Conservation (phyloP, 305 asterid genomes). For the Fraxinus sp. region DNA sequence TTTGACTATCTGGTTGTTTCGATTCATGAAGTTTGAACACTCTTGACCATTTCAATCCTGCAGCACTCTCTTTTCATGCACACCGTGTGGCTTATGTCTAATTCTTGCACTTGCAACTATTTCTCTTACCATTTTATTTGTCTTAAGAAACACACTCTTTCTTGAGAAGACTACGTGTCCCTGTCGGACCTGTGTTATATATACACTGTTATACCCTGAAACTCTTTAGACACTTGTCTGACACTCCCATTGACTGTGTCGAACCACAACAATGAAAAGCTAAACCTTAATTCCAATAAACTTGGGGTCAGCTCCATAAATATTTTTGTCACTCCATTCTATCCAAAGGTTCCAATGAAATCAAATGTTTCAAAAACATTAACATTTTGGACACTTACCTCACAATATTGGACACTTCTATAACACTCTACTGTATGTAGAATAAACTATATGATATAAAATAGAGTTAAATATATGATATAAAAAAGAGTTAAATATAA, state of each 20-base stretch:
- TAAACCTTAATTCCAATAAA: background rate
- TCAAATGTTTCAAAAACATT: background rate
- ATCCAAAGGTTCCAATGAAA: background rate
- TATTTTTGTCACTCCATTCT: background rate
- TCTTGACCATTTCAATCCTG: background rate
- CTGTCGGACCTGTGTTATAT: background rate
- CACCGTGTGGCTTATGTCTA: background rate
- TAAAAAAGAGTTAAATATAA: background rate
- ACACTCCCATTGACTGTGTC: background rate
- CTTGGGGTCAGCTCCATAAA: background rate
- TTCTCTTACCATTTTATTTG: background rate
- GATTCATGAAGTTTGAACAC: background rate
- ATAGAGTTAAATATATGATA: background rate
- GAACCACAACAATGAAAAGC: background rate
- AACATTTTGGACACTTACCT: background rate
- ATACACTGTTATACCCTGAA: background rate
- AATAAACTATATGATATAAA: background rate
- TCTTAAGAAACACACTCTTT: background rate
- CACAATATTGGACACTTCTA: background rate
- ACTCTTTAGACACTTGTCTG: background rate
- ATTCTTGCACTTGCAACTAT: background rate
- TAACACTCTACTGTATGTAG: background rate
- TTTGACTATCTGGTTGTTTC: background rate
- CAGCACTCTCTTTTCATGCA: background rate
- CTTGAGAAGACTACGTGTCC: background rate